Evolutionary conservation across 139 green algal genomes (phyloP).

Genomic region (Pseudopediastrum boryanum): DNA sequence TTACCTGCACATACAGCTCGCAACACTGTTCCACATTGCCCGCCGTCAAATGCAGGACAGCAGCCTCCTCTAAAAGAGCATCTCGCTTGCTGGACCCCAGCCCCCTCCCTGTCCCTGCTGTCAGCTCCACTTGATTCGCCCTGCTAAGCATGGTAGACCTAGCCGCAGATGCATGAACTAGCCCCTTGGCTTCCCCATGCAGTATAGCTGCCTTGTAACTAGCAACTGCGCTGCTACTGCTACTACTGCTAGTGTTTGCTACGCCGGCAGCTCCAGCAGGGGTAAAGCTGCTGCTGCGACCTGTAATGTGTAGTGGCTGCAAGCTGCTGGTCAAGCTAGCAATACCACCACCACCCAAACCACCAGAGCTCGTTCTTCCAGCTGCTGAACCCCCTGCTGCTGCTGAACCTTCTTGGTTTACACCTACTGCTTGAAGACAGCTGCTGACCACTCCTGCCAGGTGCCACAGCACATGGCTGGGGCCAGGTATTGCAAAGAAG

Average conservation of each 20-base stretch:
- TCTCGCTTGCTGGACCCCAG: slow-evolving; percentile 19
- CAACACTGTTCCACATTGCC: slow-evolving; percentile 49
- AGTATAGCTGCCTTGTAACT: not conserved
- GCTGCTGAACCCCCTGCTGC: too few species aligned
- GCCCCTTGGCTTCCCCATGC: not conserved
- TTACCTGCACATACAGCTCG: slow-evolving; percentile 40
- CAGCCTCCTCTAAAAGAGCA: slow-evolving; percentile 39
- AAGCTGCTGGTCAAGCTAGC: too few species aligned
- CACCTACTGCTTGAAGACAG: not conserved
- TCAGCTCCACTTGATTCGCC: slow-evolving; percentile 47
- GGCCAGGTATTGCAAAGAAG: not conserved
- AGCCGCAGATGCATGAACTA: slow-evolving; percentile 33
- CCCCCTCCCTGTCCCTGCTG: slow-evolving; percentile 13
- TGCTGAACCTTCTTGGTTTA: not conserved
- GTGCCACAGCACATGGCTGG: slow-evolving; percentile 9
- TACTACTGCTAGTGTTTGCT: not conserved
- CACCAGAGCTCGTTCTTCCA: too few species aligned
- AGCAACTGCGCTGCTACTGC: not conserved
- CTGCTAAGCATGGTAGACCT: slow-evolving; percentile 15
- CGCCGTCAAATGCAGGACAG: slow-evolving; percentile 40
- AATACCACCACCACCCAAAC: too few species aligned
- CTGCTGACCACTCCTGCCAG: slow-evolving; percentile 7
- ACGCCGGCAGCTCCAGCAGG: not conserved
- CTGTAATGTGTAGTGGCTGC: too few species aligned
- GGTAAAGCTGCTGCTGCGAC: too few species aligned